phyloP scores from a whole-genome alignment of 2,329 filamentous ascomycete species.

The Trichoderma sp. region DNA sequence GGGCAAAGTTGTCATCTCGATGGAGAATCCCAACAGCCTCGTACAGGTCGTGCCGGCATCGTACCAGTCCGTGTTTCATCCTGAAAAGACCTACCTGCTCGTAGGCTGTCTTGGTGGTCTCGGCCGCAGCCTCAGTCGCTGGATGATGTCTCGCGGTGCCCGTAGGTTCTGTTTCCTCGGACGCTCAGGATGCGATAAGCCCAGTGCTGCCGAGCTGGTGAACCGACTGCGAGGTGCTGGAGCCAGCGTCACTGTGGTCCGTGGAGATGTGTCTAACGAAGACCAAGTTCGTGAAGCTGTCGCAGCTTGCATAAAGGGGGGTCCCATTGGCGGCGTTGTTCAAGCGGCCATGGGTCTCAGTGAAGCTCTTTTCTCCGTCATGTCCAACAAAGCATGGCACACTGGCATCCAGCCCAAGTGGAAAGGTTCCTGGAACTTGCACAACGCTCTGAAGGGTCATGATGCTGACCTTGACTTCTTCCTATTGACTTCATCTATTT shows the following conservation, averaged over 20 bases:
- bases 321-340: constrained; percentile 39
- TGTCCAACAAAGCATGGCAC: constrained; percentile 34
- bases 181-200: constrained; percentile 23
- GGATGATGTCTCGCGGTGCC: constrained; percentile 32
- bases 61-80: constrained; percentile 19
- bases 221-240: constrained; percentile 28
- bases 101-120: constrained; percentile 34
- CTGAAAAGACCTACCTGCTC: constrained; percentile 22
- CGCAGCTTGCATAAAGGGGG: constrained; percentile 11
- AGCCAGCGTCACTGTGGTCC: constrained; percentile 28
- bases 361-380: constrained; percentile 32
- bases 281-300: constrained; percentile 30
- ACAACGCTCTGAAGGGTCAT: constrained; percentile 20
- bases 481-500: constrained; percentile 32
- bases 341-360: constrained; percentile 41
- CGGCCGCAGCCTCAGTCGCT: constrained; percentile 29
- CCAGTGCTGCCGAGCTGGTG: constrained; percentile 23
- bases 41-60: neutral
- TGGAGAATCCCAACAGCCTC: constrained; percentile 19
- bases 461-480: constrained; percentile 36
- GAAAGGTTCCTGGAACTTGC: constrained; percentile 34
- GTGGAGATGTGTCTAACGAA: constrained; percentile 33
- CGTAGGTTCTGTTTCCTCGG: constrained; percentile 27
- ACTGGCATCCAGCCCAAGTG: constrained; percentile 31
- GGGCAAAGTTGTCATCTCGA: constrained; percentile 36